These are phyloP conservation scores for Eucalyptus polybractea DNA, from an alignment of 345 rosid genomes.

Conservation along the genomic window DNA sequence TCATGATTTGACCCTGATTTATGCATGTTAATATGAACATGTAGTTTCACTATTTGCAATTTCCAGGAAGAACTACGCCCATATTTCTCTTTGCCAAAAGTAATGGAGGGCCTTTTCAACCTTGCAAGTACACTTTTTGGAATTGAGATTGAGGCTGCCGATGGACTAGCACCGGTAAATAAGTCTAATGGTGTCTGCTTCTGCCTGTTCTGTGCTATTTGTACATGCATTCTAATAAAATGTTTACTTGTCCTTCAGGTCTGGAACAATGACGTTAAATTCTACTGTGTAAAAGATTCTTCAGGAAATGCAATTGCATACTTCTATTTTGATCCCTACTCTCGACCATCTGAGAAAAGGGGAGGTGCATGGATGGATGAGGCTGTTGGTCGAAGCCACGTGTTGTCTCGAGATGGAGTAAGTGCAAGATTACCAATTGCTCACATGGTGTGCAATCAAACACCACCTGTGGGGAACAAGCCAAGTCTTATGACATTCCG, in stretches of 20 bases:
- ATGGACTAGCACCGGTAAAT: slow-evolving; percentile 81
- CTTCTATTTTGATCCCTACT: slow-evolving; percentile 91
- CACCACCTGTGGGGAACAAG: slow-evolving; percentile 79
- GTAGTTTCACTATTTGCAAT: not conserved
- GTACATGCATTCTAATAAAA: not conserved
- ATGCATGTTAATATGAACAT: not conserved
- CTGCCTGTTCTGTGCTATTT: not conserved
- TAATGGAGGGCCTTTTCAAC: slow-evolving; percentile 68
- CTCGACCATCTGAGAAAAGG: slow-evolving; percentile 84
- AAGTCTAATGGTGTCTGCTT: not conserved
- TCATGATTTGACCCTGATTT: not conserved
- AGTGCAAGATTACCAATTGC: slow-evolving; percentile 60
- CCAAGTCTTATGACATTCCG: slow-evolving; percentile 93
- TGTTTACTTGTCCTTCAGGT: slow-evolving; percentile 30
- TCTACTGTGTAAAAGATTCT: slow-evolving; percentile 72
- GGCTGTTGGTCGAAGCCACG: slow-evolving; percentile 63
- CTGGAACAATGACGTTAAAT: slow-evolving; percentile 77
- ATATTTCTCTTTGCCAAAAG: slow-evolving; percentile 80
- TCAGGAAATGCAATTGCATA: slow-evolving; percentile 69
- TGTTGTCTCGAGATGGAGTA: slow-evolving; percentile 35
- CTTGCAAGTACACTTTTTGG: slow-evolving; percentile 65
- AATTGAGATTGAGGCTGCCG: slow-evolving; percentile 59
- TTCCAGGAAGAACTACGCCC: slow-evolving; percentile 78
- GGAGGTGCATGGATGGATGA: slow-evolving; percentile 95
- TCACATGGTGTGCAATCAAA: slow-evolving; percentile 93